Conservation (phyloP, 2,329 filamentous ascomycete genomes). For the Fusarium nisikadoi region DNA sequence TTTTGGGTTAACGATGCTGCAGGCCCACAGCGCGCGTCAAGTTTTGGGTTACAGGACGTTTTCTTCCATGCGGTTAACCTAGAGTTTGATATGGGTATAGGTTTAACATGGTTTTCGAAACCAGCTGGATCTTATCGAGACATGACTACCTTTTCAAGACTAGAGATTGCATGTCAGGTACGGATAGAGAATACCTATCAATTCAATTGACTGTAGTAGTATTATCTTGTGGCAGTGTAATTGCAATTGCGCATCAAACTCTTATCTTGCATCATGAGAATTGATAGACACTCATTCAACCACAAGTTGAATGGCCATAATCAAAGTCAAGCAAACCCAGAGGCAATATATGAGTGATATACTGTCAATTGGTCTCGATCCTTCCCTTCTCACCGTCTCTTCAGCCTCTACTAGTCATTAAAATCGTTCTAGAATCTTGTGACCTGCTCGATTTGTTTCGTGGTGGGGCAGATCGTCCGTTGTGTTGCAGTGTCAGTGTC, state of each 20-base stretch:
- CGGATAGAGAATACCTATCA: too few relatives aligned
- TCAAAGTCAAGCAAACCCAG: background rate
- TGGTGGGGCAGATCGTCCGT: constrained; percentile 35
- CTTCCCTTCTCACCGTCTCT: constrained; percentile 29
- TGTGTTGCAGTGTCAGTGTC: constrained; percentile 33
- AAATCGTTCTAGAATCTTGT: constrained; percentile 31
- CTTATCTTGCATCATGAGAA: background rate
- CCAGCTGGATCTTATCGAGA: too few relatives aligned
- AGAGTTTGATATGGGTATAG: background rate
- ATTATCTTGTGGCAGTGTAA: background rate
- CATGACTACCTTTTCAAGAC: too few relatives aligned
- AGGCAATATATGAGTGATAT: background rate
- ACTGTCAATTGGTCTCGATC: background rate
- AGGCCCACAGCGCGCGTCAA: constrained; percentile 12
- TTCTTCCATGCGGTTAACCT: constrained; percentile 11
- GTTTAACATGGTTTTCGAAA: too few relatives aligned
- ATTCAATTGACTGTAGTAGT: too few relatives aligned
- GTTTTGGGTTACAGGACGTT: constrained; percentile 1
- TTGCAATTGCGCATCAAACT: background rate
- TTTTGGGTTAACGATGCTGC: constrained; percentile 16
- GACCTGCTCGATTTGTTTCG: constrained; percentile 36
- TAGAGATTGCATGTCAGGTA: too few relatives aligned
- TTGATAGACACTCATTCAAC: background rate
- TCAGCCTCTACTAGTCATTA: background rate
- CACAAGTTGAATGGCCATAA: background rate